Evolutionary conservation across 2,329 filamentous ascomycete species (phyloP), one percentile per base, ranked within the genome.

Genomic region (Teratosphaeria gauchensis): DNA sequence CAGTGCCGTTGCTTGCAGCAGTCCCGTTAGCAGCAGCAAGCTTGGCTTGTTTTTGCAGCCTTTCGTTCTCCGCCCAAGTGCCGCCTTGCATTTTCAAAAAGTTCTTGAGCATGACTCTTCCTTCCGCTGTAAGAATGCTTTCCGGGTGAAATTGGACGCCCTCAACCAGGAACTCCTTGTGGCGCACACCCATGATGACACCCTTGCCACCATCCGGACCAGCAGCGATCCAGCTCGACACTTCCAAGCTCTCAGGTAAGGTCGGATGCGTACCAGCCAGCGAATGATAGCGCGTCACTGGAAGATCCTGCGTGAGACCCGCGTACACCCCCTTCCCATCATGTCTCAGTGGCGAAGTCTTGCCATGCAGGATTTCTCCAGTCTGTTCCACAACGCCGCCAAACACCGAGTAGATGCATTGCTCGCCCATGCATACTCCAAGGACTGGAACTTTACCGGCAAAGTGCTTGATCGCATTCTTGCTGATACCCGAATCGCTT

Each of bases 391-490:
- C 94, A 55, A 88, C 85, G 61, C 94, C 94, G 54, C 94, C 94
- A 69, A 95, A 97, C 33, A 90, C 86, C 57, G 94, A 89, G 71
- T 95, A 92, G 64, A 99, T 97, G 75, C 94, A 99, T 79, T 99
- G 94, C 85, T 96, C 87, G 66, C 94, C 94, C 92, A 99, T 97
- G 72, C 94, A 99, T 32, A 99, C 94, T n/a, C 94, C 94, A 56
- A 99, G 84, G 14, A 99, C 85, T 11, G 94, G 94, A 54, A 99
- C 89, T 76, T 96, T 97, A 65, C 94, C 94, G 32, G 88, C 85
- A 74, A 97, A 99, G 73, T 96, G 81, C 67, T 85, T 81, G 69
- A 99, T 96, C 51, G 90, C 92, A 74, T 90, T 90, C 71, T 90
- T 90, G 74, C 92, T 96, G 69, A 99, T 84, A 58, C 94, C 95